Percentiles rank a stretch among this genome's conserved stretches.
phyloP scores from a whole-genome alignment of 2,329 filamentous ascomycete species.

The Pseudogymnoascus sp. region DNA sequence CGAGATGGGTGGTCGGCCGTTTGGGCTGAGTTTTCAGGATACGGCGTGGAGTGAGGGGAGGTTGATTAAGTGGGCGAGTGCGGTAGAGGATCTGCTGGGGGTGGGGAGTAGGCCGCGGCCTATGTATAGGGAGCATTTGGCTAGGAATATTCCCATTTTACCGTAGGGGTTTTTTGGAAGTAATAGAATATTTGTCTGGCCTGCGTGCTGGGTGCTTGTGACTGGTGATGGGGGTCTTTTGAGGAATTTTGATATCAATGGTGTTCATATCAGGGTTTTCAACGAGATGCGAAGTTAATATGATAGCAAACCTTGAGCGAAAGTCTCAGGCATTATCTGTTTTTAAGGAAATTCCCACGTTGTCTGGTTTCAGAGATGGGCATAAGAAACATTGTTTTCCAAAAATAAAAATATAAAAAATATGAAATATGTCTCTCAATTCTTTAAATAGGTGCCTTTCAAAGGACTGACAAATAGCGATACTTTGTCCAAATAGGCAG shows the following conservation, averaged over 20 bases:
- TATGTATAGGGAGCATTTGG: background rate
- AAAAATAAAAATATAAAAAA: background rate
- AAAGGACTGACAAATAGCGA: background rate
- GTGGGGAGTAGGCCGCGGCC: background rate
- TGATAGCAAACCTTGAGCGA: background rate
- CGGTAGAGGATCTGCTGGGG: slow-evolving; percentile 8
- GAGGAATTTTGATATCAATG: background rate
- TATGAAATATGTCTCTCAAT: background rate
- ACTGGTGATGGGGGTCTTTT: background rate
- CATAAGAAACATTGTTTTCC: background rate
- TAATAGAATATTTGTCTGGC: background rate
- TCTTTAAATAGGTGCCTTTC: background rate
- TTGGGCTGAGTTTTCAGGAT: slow-evolving; percentile 1
- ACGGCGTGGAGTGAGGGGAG: slow-evolving; percentile 5
- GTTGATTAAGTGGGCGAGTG: slow-evolving; percentile 6
- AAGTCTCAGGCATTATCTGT: background rate
- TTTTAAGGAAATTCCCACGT: background rate
- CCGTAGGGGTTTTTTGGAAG: background rate
- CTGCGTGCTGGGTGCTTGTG: background rate
- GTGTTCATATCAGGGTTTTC: background rate
- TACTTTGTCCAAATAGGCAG: background rate
- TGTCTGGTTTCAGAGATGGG: background rate
- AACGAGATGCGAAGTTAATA: background rate
- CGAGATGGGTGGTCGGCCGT: background rate
- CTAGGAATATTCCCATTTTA: background rate